phyloP scores from a whole-genome alignment of 768 basidiomycete genomes.

The Boletus insuetus region DNA sequence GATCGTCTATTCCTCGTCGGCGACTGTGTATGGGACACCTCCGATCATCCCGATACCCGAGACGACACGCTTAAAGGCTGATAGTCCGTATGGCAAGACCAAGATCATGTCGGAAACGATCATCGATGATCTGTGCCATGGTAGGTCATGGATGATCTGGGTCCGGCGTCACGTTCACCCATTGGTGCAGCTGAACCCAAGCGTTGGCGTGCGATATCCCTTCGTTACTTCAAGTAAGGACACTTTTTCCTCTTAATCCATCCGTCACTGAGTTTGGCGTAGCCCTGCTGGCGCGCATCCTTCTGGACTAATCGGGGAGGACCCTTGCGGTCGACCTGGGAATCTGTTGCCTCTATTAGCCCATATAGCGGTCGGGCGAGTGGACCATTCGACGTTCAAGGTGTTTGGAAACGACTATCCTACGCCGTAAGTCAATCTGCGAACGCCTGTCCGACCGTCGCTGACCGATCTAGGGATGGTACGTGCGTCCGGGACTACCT shows the following conservation, averaged over 20 bases:
- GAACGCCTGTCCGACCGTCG: too few species aligned
- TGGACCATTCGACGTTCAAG: constrained; percentile 63
- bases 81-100: constrained; percentile 94
- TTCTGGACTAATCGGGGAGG: constrained; percentile 92
- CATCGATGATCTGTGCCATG: constrained; percentile 82
- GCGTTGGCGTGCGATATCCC: constrained; percentile 77
- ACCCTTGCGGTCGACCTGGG: constrained; percentile 92
- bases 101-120: constrained; percentile 93
- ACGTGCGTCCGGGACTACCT: constrained; percentile 98
- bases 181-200: constrained; percentile 54
- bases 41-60: constrained; percentile 93
- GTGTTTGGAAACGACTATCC: constrained; percentile 98
- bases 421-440: constrained; percentile 61
- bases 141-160: constrained; percentile 38
- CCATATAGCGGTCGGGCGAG: constrained; percentile 90
- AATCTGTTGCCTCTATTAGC: constrained; percentile 92
- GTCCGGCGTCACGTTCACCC: constrained; percentile 2
- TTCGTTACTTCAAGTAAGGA: constrained; percentile 94
- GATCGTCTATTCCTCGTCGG: constrained; percentile 96
- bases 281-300: constrained; percentile 99
- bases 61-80: constrained; percentile 78
- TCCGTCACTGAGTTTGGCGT: constrained; percentile 5
- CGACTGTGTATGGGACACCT: constrained; percentile 96
- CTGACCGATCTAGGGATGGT: constrained; percentile 62
- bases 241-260: background rate